These are phyloP conservation scores for Linum lewisii DNA, from an alignment of 345 rosid species.

Conservation along the genomic window DNA sequence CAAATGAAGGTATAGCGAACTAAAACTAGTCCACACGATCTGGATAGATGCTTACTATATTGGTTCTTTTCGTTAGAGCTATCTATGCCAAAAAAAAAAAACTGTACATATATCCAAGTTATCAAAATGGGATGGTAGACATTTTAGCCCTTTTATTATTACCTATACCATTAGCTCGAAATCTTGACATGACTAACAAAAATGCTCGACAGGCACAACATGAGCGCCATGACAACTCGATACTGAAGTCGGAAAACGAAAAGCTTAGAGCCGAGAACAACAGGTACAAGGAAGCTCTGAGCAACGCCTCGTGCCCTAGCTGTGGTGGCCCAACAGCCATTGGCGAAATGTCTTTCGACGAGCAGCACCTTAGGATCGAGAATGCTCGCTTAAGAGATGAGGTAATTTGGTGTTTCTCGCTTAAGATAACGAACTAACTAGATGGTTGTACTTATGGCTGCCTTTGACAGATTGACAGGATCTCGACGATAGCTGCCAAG, in stretches of 20 bases:
- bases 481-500: not conserved
- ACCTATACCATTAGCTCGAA: too few species aligned
- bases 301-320: constrained; percentile 43
- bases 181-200: too few species aligned
- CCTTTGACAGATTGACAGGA: not conserved
- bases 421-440: not conserved
- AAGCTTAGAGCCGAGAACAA: constrained; percentile 39
- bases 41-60: too few species aligned
- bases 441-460: too few species aligned
- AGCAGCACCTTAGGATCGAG: constrained; percentile 4
- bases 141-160: too few species aligned
- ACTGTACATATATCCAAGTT: too few species aligned
- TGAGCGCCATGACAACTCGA: constrained; percentile 39
- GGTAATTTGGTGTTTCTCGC: not conserved
- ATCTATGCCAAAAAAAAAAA: too few species aligned
- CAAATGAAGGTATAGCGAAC: constrained; percentile 65
- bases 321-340: constrained; percentile 55
- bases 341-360: constrained; percentile 1
- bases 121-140: too few species aligned
- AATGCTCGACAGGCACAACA: constrained; percentile 33
- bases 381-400: constrained; percentile 4
- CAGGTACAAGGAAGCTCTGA: constrained; percentile 41
- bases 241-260: constrained; percentile 53
- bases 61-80: not conserved
- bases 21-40: not conserved